Evolutionary conservation across 2,329 filamentous ascomycete species (phyloP).

Genomic region (Neopestalotiopsis clavispora): DNA sequence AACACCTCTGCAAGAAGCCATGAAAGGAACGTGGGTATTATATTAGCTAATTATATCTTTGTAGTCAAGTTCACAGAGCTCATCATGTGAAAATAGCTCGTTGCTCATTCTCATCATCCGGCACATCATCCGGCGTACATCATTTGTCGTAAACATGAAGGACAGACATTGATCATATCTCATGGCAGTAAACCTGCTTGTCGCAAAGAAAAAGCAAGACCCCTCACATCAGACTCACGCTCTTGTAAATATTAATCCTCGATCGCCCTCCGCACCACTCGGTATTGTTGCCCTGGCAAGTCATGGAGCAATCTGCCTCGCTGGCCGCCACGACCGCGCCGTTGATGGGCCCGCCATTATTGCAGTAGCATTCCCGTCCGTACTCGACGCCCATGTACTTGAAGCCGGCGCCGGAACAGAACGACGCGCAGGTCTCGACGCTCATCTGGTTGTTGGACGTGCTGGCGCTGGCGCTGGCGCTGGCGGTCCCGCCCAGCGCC

Average conservation of each 20-base stretch:
- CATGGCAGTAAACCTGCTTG: background rate
- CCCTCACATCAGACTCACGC: background rate
- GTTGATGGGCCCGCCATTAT: conserved; percentile 24
- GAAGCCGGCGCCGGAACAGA: conserved; percentile 22
- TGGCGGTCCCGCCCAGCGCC: conserved; percentile 17
- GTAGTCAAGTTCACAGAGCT: no score
- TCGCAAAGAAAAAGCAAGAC: background rate
- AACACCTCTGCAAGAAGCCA: no score
- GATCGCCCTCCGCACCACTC: conserved; percentile 23
- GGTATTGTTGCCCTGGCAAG: conserved; percentile 21
- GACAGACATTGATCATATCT: background rate
- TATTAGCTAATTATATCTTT: no score
- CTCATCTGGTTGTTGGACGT: conserved; percentile 20
- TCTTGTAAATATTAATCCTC: conserved; percentile 21
- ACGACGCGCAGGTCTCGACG: conserved; percentile 24
- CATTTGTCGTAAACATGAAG: background rate
- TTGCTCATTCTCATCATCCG: background rate
- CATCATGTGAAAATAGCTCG: no score
- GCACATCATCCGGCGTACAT: background rate
- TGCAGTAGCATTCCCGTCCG: conserved; percentile 27
- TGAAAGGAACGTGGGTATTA: no score
- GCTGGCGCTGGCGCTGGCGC: conserved; percentile 13
- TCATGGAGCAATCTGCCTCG: conserved; percentile 24
- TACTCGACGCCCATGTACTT: conserved; percentile 29
- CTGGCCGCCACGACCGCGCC: conserved; percentile 18